Evolutionary conservation across 176 grass and related monocot genomes (phyloP), one percentile per base, ranked within the genome.

Genomic region (Metroxylon sagu): DNA sequence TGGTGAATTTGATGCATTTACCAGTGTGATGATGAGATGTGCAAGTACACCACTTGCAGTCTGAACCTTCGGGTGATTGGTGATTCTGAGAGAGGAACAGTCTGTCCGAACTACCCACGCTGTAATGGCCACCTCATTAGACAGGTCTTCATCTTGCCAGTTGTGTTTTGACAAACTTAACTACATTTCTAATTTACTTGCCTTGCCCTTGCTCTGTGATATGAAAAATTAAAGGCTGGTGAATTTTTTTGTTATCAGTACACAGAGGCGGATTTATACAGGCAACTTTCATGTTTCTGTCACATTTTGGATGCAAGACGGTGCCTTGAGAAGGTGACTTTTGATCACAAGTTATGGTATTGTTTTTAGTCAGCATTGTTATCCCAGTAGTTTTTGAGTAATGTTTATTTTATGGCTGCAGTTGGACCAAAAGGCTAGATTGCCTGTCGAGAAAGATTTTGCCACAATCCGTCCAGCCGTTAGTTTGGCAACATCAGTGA

Each of bases 51-150:
- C 5, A 98, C 88, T 65, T 73, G 76, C 30, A 81, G 60, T 8
- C 43, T 98, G 61, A 98, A 89, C 77, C 84, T 98, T 77, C 86
- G 76, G 69, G 84, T 93, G 48, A 73, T 93, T 71, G 85, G 94
- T 16, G 88, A 98, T 81, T 74, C 82, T 10, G 79, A 83, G 57
- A 93, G 76, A 83, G 93, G 93, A 59, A 83, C 84, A 17, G 64
- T 98, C 54, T 98, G 93, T 62, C 93, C 84, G 6, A 98, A 88
- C 53, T 89, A 92, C 43, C 84, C 93, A 71, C 71, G 71, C 53
- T 98, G 84, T 66, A 88, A 92, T 1, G 94, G 94, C 52, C 84
- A 56, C 66, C 74, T 98, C 62, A 56, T 81, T 50, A 85, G 76
- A 89, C 87, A 88, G 85, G 88, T 89, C 68, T 48, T 59, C 69